phyloP scores from a whole-genome alignment of 2,329 filamentous ascomycete genomes.

The Huntiella abstrusa region DNA sequence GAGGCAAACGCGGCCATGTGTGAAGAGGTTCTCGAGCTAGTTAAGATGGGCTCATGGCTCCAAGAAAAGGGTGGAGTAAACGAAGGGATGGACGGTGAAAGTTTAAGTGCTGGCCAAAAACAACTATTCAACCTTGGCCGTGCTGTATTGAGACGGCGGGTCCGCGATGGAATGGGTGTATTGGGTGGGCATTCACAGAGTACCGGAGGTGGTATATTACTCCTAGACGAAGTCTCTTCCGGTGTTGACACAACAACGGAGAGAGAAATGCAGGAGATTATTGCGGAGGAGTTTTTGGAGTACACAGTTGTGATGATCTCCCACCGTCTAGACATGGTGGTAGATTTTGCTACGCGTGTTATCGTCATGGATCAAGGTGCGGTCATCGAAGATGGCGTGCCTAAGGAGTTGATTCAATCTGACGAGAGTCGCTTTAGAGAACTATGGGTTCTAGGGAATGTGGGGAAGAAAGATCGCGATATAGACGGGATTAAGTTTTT shows the following conservation, averaged over 20 bases:
- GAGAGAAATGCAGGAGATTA: constrained; percentile 23
- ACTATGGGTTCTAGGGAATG: constrained; percentile 14
- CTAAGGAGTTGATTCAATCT: constrained; percentile 14
- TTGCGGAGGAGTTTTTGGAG: constrained; percentile 20
- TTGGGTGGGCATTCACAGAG: background rate
- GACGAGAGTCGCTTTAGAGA: constrained; percentile 17
- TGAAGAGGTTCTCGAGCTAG: constrained; percentile 18
- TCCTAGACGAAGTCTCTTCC: constrained; percentile 26
- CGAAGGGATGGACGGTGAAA: constrained; percentile 25
- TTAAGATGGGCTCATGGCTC: constrained; percentile 19
- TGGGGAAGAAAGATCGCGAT: constrained; percentile 1
- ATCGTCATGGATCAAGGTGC: constrained; percentile 30
- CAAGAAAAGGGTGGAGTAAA: constrained; percentile 16
- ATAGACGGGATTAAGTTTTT: background rate
- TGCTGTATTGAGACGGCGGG: constrained; percentile 21
- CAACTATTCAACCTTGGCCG: constrained; percentile 46
- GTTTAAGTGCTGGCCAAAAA: constrained; percentile 38
- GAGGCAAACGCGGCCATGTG: constrained; percentile 19
- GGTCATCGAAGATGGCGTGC: constrained; percentile 23
- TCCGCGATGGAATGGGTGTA: constrained; percentile 13
- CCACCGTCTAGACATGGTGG: constrained; percentile 29
- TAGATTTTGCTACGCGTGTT: constrained; percentile 30
- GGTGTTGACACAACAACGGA: constrained; percentile 25
- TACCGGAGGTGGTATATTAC: constrained; percentile 16
- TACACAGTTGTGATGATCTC: constrained; percentile 36